Conservation (phyloP, 2,329 filamentous ascomycete genomes). For the Hymenoscyphus fructigenus region DNA sequence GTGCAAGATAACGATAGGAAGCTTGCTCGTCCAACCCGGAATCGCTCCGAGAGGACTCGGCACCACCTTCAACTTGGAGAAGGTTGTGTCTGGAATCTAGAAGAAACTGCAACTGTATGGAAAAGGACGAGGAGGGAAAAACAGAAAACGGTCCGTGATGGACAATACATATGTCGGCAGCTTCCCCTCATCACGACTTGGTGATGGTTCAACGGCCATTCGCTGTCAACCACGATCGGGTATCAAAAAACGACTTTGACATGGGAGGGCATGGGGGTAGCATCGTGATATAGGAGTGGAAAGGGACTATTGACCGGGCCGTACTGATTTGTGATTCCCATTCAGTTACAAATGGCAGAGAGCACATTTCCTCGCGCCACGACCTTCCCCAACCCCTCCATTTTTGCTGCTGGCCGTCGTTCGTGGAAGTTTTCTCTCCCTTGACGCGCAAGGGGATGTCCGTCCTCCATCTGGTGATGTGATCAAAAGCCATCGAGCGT, state of each 20-base stretch:
- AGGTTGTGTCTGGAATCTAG: neutral
- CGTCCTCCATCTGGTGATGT: neutral
- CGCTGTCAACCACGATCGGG: neutral
- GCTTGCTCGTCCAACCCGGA: neutral
- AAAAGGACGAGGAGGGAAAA: neutral
- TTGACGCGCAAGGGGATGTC: neutral
- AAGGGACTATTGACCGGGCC: conserved; percentile 20
- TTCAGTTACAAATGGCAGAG: conserved; percentile 3
- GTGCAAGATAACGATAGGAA: conserved; percentile 25
- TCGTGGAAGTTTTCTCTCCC: conserved; percentile 5
- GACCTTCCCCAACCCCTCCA: conserved; percentile 25
- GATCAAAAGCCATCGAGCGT: neutral
- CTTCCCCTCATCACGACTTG: neutral
- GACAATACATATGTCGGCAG: conserved; percentile 14
- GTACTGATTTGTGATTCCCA: conserved; percentile 6
- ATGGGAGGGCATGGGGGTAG: neutral
- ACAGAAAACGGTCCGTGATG: conserved; percentile 11
- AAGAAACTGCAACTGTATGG: conserved; percentile 4
- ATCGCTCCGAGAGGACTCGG: conserved; percentile 5
- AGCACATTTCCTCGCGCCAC: conserved; percentile 23
- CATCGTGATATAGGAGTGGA: conserved; percentile 13
- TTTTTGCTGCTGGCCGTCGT: conserved; percentile 10
- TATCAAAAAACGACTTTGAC: conserved; percentile 1
- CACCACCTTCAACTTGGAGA: conserved; percentile 7
- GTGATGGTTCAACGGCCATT: neutral